Evolutionary conservation across 169 alveolate genomes (phyloP).

Genomic region (Babesia caballi): DNA sequence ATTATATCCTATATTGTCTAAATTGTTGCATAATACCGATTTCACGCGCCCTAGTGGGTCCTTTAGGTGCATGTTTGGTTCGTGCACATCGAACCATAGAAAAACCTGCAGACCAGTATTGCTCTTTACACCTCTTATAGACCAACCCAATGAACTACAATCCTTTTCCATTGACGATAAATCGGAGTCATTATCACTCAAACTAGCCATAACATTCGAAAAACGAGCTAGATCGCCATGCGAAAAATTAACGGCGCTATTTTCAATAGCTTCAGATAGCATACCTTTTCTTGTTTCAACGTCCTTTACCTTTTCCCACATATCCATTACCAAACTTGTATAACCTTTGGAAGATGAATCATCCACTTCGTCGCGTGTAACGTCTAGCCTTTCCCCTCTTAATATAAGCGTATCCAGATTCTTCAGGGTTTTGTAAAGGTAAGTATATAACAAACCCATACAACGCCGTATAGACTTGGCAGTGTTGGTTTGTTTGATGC

Average conservation of each 20-base stretch:
- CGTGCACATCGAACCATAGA: slow-evolving; percentile 6
- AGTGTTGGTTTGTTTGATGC: background rate
- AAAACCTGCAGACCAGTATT: background rate
- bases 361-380: background rate
- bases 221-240: slow-evolving; percentile 26
- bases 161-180: background rate
- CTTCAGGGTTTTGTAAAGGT: background rate
- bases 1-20: background rate
- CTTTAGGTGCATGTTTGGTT: background rate
- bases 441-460: background rate
- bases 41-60: background rate
- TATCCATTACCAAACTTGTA: background rate
- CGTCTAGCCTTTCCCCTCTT: background rate
- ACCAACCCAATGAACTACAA: slow-evolving; percentile 5
- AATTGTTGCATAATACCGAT: background rate
- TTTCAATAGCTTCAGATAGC: background rate
- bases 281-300: background rate
- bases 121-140: background rate
- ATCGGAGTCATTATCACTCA: background rate
- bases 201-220: background rate
- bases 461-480: background rate
- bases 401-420: background rate
- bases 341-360: background rate
- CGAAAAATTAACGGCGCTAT: slow-evolving; percentile 5
- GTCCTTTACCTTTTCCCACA: background rate